Evolutionary conservation across 2,329 filamentous ascomycete genomes (phyloP), one percentile per base, ranked within the genome.

Genomic region (Neopestalotiopsis sp.): DNA sequence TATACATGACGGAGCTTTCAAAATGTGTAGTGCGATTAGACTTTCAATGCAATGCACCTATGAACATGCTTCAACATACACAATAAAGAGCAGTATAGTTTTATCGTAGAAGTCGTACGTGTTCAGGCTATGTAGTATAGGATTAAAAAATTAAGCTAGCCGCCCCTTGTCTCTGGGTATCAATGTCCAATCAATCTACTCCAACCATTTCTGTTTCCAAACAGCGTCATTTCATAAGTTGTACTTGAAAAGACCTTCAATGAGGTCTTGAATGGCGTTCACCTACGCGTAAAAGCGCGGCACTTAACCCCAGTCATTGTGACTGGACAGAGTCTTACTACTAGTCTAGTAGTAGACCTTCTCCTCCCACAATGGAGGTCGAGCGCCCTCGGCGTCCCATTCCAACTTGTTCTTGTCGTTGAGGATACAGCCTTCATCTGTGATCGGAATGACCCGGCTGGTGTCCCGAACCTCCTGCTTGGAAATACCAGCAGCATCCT

Each of bases 401-500:
- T 78, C 74, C 34, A 79, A 65, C 69, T 77, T 78, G 78, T 90
- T 90, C 82, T 94, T 92, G 74, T 92, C 91, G 74, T 92, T 86
- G 65, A 95, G 81, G 64, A 82, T 86, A 59, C 92, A 92, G 20
- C 91, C 92, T 73, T 94, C 92, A 73, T 97, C 94, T 0, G 92
- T 95, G 72, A 97, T 95, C 1, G 91, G 89, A 38, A 94, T 92
- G 40, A 93, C 87, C 74, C 87, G 89, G 73, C 84, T 84, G 0
- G 92, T 92, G 74, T 96, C 92, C 13, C 85, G 85, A 66, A 96
- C 85, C 80, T 97, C 94, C 77, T 97, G 92, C 74, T 86, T 86
- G 67, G 90, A 94, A 57, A 97, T 88, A 10, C 94, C 92, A 30
- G 90, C 88, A 1, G 86, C 81, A 75, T 97, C 94, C 69, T 88